Conservation (phyloP, 768 basidiomycete genomes). For the Lentinula guzmanii region DNA sequence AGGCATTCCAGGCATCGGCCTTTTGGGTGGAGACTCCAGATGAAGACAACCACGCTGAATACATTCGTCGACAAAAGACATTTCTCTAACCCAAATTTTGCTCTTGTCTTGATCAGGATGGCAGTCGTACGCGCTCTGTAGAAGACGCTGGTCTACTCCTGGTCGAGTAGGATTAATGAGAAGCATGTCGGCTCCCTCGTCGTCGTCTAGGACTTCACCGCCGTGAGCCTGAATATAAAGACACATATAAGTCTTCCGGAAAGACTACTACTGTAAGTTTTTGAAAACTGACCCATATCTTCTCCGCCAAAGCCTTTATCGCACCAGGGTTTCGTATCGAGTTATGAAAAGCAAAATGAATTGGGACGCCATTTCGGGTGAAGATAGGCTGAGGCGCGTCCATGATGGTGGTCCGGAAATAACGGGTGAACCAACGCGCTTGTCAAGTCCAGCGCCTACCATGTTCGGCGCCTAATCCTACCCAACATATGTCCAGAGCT, state of each 20-base stretch:
- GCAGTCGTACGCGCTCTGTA: neutral
- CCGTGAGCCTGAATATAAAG: neutral
- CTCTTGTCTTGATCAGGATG: neutral
- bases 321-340: neutral
- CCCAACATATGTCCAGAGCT: too few species aligned
- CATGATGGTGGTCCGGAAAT: neutral
- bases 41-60: neutral
- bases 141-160: neutral
- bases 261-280: neutral
- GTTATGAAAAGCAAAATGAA: neutral
- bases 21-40: neutral
- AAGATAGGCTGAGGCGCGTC: neutral
- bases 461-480: too few species aligned
- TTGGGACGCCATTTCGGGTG: neutral
- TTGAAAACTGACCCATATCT: neutral
- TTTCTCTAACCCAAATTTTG: neutral
- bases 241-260: neutral
- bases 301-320: neutral
- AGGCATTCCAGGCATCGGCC: constrained; percentile 1
- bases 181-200: neutral
- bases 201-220: neutral
- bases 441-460: too few species aligned
- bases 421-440: too few species aligned
- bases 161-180: neutral
- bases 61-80: constrained; percentile 1